Evolutionary conservation across 2,329 filamentous ascomycete species (phyloP).

Genomic region (Curvularia spicifera): DNA sequence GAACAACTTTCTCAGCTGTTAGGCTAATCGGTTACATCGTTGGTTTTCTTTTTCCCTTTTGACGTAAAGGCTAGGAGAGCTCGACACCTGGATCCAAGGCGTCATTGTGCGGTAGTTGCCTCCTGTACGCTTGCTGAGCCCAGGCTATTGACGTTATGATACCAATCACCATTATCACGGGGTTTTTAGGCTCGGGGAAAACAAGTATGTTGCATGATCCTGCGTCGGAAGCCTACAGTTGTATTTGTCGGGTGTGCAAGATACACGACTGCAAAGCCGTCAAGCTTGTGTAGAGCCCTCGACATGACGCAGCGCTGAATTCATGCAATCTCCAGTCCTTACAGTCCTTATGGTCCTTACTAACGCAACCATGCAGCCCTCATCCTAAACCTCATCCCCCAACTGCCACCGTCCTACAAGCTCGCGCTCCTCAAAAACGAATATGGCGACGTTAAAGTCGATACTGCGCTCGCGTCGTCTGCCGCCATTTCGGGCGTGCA

Average conservation of each 20-base stretch:
- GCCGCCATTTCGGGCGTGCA: constrained; percentile 86
- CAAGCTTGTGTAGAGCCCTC: not conserved
- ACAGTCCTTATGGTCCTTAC: not conserved
- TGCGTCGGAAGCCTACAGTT: not conserved
- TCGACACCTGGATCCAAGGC: not conserved
- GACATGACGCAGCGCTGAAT: not conserved
- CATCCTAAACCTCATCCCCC: constrained; percentile 90
- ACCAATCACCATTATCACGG: constrained; percentile 92
- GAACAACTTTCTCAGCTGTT: not conserved
- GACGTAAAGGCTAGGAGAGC: not conserved
- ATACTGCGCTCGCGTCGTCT: constrained; percentile 86
- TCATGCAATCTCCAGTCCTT: not conserved
- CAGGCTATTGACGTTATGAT: constrained; percentile 54
- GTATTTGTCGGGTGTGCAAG: not conserved
- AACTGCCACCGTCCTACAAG: constrained; percentile 85
- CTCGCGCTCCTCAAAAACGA: constrained; percentile 98
- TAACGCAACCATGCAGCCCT: constrained; percentile 58
- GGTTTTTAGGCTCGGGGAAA: constrained; percentile 95
- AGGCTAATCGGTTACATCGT: not conserved
- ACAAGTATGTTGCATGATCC: constrained; percentile 62
- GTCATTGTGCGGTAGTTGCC: constrained; percentile 2
- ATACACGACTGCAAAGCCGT: not conserved
- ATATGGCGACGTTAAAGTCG: constrained; percentile 92
- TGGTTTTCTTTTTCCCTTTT: not conserved
- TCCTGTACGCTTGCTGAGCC: not conserved